These are phyloP conservation scores for Neckera pumila DNA, from an alignment of 225 moss, liverwort and hornwort genomes.

Conservation along the genomic window DNA sequence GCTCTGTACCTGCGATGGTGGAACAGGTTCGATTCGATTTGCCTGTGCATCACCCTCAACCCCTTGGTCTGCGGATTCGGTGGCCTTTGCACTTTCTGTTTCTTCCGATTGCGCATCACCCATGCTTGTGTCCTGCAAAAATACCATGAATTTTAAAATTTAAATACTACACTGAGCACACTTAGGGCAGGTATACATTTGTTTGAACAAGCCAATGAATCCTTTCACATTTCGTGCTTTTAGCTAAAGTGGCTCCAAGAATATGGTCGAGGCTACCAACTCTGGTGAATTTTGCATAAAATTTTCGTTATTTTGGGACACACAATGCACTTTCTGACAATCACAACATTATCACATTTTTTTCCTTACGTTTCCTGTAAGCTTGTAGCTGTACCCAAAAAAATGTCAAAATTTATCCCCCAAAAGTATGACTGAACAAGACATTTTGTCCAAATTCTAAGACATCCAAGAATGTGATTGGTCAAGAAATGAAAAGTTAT, in stretches of 20 bases:
- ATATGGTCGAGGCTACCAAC: neutral
- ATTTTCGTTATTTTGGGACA: neutral
- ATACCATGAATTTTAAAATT: neutral
- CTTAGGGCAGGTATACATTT: neutral
- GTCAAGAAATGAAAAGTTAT: neutral
- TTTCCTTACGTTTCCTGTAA: neutral
- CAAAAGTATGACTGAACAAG: neutral
- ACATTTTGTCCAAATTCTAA: neutral
- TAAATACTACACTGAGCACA: neutral
- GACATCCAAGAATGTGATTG: neutral
- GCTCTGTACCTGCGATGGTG: slow-evolving; percentile 6
- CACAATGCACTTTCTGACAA: neutral
- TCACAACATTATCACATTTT: neutral
- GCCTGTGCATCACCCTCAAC: neutral
- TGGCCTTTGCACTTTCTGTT: neutral
- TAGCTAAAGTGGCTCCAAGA: neutral
- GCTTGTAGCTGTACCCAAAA: neutral
- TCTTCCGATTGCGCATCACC: neutral
- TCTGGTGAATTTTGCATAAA: neutral
- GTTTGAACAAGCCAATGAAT: too few relatives aligned
- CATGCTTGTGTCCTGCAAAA: slow-evolving; percentile 9
- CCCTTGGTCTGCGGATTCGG: slow-evolving; percentile 6
- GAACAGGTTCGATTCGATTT: neutral
- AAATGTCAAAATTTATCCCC: neutral
- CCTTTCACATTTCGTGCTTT: neutral